These are phyloP conservation scores for Chaetoscypha palmicola DNA, from an alignment of 2,329 filamentous ascomycete species.

Conservation along the genomic window DNA sequence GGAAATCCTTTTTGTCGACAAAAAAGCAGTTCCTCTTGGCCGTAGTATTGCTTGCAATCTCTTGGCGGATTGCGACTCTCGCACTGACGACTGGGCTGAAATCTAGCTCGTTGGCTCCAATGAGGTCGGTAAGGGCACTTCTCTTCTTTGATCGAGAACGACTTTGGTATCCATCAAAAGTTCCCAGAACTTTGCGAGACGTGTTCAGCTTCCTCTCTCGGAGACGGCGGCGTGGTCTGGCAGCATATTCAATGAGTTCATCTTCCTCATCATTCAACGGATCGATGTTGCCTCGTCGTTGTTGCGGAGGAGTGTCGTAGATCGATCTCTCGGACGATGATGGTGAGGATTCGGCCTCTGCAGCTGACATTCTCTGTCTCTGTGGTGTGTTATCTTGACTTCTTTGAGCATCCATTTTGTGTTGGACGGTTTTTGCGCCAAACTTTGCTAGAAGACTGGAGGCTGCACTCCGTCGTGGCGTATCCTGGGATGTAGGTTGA, in stretches of 20 bases:
- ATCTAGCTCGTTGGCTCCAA: slow-evolving; percentile 12
- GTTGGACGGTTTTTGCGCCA: slow-evolving; percentile 20
- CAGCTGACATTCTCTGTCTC: slow-evolving; percentile 2
- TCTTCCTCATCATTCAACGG: slow-evolving; percentile 13
- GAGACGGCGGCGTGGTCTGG: slow-evolving; percentile 10
- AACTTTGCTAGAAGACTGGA: slow-evolving; percentile 26
- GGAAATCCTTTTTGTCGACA: slow-evolving; percentile 30
- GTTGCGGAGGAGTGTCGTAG: not conserved
- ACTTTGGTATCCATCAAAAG: slow-evolving; percentile 6
- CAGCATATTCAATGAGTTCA: slow-evolving; percentile 15
- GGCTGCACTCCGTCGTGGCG: slow-evolving; percentile 12
- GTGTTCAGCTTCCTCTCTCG: slow-evolving; percentile 19
- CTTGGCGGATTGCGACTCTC: slow-evolving; percentile 25
- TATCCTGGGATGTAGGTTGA: not conserved
- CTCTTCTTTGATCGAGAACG: slow-evolving; percentile 10
- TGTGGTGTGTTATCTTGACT: not conserved
- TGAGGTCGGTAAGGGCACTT: slow-evolving; percentile 9
- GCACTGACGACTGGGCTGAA: slow-evolving; percentile 23
- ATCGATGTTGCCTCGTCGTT: not conserved
- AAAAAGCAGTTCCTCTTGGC: slow-evolving; percentile 30
- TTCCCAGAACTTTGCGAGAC: slow-evolving; percentile 24
- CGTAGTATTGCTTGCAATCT: slow-evolving; percentile 27
- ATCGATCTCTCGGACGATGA: slow-evolving; percentile 11
- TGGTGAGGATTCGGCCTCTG: slow-evolving; percentile 11
- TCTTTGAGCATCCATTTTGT: slow-evolving; percentile 25